Percentiles rank a stretch among this genome's conserved stretches.
Evolutionary conservation across 2,329 filamentous ascomycete genomes (phyloP).

Genomic region (Colletotrichum incanum): DNA sequence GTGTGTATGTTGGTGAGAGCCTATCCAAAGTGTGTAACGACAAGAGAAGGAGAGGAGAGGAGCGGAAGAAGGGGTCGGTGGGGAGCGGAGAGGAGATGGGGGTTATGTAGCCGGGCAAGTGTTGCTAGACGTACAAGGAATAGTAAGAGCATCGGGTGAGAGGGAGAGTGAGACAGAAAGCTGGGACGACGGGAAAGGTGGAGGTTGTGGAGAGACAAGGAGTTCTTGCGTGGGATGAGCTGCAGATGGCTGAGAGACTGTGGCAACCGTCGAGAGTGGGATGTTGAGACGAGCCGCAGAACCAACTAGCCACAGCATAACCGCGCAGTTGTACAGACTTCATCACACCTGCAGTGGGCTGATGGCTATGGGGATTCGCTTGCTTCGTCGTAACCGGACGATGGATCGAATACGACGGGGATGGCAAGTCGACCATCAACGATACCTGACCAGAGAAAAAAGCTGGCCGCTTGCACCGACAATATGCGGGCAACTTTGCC

Average conservation of each 20-base stretch:
- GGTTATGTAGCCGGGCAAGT: slow-evolving; percentile 38
- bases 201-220: slow-evolving; percentile 29
- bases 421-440: not conserved
- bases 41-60: slow-evolving; percentile 30
- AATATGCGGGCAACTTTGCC: slow-evolving; percentile 33
- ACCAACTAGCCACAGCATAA: slow-evolving; percentile 5
- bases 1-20: slow-evolving; percentile 20
- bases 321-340: not conserved
- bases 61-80: not conserved
- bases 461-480: slow-evolving; percentile 32
- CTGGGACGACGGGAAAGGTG: slow-evolving; percentile 24
- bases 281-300: slow-evolving; percentile 26
- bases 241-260: slow-evolving; percentile 23
- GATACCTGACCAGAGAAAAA: slow-evolving; percentile 3
- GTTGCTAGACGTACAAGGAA: slow-evolving; percentile 23
- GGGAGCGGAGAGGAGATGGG: slow-evolving; percentile 17
- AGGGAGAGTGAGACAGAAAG: slow-evolving; percentile 39
- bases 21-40: slow-evolving; percentile 39
- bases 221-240: slow-evolving; percentile 32
- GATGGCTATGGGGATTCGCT: not conserved
- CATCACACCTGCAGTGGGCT: not conserved
- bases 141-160: slow-evolving; percentile 16
- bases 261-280: slow-evolving; percentile 14
- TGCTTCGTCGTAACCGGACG: not conserved
- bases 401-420: slow-evolving; percentile 16